phyloP scores from a whole-genome alignment of 2,329 filamentous ascomycete species.

The Chalaropsis ovoidea region DNA sequence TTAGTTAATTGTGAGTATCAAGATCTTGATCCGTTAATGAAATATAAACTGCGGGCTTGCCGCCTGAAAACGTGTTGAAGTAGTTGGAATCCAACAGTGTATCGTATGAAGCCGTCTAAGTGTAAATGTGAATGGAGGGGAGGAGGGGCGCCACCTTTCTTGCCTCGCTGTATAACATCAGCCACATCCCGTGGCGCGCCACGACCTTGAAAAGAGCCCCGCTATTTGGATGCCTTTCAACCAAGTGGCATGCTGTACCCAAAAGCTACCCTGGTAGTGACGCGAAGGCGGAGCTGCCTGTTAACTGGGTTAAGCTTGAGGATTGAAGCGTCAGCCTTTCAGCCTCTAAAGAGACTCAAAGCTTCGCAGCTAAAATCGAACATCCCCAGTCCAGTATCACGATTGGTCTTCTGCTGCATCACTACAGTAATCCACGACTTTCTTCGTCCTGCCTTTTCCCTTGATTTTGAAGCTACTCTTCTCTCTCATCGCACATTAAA shows the following conservation, averaged over 20 bases:
- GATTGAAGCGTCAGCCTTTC: constrained; percentile 17
- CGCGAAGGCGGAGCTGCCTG: constrained; percentile 19
- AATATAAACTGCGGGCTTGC: background rate
- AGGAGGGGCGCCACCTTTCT: background rate
- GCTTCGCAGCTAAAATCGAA: background rate
- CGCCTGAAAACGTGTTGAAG: background rate
- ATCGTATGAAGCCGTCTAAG: too few species aligned
- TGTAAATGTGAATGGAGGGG: too few species aligned
- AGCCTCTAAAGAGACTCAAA: background rate
- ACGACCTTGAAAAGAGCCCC: background rate
- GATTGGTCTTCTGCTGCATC: background rate
- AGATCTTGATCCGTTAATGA: background rate
- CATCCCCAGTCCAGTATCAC: background rate
- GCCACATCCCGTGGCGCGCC: background rate
- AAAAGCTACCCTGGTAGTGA: background rate
- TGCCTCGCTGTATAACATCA: background rate
- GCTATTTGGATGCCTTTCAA: constrained; percentile 9
- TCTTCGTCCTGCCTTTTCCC: constrained; percentile 4
- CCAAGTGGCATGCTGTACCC: background rate
- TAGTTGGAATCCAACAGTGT: background rate
- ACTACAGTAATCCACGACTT: background rate
- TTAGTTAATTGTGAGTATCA: too few species aligned
- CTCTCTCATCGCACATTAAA: background rate
- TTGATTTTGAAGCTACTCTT: constrained; percentile 12
- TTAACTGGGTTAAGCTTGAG: background rate